phyloP scores from a whole-genome alignment of 2,329 filamentous ascomycete genomes.

The Cladosporium sp. region DNA sequence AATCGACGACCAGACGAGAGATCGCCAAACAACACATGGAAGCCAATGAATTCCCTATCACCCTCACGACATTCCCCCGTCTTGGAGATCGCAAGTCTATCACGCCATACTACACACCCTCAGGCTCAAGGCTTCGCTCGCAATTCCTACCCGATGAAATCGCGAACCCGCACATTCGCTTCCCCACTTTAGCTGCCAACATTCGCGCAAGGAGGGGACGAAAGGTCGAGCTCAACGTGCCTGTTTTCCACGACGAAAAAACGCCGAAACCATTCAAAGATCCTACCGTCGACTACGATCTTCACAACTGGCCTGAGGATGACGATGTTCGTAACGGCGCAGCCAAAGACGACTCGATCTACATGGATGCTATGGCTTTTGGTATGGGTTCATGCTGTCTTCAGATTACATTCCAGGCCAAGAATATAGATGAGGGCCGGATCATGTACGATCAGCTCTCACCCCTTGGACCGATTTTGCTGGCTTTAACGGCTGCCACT shows the following conservation, averaged over 20 bases:
- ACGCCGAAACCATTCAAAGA: slow-evolving; percentile 87
- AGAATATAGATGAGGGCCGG: slow-evolving; percentile 91
- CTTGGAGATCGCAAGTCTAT: slow-evolving; percentile 82
- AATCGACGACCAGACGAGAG: slow-evolving; percentile 53
- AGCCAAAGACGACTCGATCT: slow-evolving; percentile 85
- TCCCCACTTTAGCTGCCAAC: slow-evolving; percentile 90
- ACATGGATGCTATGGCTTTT: slow-evolving; percentile 99
- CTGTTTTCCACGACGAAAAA: slow-evolving; percentile 81
- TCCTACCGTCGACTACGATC: slow-evolving; percentile 86
- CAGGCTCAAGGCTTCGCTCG: slow-evolving; percentile 78
- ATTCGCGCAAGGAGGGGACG: slow-evolving; percentile 83
- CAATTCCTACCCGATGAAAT: slow-evolving; percentile 97
- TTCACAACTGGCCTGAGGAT: slow-evolving; percentile 93
- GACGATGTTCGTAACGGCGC: slow-evolving; percentile 89
- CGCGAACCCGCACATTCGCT: slow-evolving; percentile 92
- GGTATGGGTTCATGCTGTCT: slow-evolving; percentile 99
- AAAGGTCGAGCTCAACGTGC: slow-evolving; percentile 95
- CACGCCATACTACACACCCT: slow-evolving; percentile 79
- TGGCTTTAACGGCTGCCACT: slow-evolving; percentile 90
- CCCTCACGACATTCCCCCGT: slow-evolving; percentile 91
- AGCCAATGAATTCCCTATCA: slow-evolving; percentile 82
- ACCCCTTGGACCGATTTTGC: slow-evolving; percentile 84
- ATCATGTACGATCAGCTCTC: slow-evolving; percentile 95
- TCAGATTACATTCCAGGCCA: slow-evolving; percentile 97
- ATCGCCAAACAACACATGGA: slow-evolving; percentile 96